Base-by-base conservation (phyloP, 148 eudicot genomes). In the Chenopodium suecicum region DNA sequence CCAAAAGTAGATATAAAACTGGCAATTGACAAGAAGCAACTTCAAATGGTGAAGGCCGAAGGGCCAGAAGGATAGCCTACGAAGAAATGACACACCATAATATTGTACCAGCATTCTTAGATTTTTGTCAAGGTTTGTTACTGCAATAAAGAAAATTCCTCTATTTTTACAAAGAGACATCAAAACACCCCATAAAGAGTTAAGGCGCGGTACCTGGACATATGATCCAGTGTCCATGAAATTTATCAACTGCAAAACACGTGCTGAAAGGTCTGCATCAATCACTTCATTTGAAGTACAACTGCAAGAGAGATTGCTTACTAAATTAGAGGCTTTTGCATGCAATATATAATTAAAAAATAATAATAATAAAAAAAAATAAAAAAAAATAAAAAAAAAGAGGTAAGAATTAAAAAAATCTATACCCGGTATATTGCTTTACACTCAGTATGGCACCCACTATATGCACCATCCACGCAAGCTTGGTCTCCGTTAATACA, bases 211-310 rank as follows among this genome's bases (percentile, higher is more conserved):
- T 91, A 96, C 99, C 99, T 88, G 92, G 83, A 89, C 85, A 87
- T 91, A 94, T 63, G 89, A 78, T 75, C 91, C 95, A 84, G 90
- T 89, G 80, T 96, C 97, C 86, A 91, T 91, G 83, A 89, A 89
- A 86, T 88, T 94, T 48, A 96, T 86, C 79, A 96, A 78, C 81
- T 94, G 92, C 79, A 96, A 84, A 76, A 94, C 92, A 76, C 99
- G 97, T 66, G 97, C 98, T 48, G 98, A 86, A 87, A 96, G 94
- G 78, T 94, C 98, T 62, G 98, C 99, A 88, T 96, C 99, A 84
- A 92, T 88, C 82, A 87, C 83, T 87, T 96, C 97, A 85, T 91
- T 88, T 70, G 96, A 86, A 63, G 90, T 92, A 75, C 85, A 87
- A 82, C 99, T 96, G 91, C 64, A 84, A 69, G 60, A 77, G 77